Conservation (phyloP, 2,329 filamentous ascomycete genomes). For the Cladosporium sp. region DNA sequence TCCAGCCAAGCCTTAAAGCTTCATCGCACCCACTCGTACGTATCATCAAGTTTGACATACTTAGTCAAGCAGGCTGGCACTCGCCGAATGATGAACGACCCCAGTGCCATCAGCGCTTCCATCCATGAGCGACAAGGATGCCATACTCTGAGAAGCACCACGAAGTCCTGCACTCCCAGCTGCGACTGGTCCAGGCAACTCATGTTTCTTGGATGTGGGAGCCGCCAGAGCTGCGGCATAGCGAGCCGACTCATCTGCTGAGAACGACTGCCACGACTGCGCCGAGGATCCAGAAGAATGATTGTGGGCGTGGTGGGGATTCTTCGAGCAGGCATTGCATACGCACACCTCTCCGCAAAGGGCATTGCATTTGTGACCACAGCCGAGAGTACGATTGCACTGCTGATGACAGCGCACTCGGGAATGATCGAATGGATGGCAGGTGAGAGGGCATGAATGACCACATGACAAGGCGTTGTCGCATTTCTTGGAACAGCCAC, state of each 20-base stretch:
- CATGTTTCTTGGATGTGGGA: too few relatives aligned
- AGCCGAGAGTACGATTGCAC: slow-evolving; percentile 33
- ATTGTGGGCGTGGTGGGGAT: background rate
- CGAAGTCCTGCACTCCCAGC: background rate
- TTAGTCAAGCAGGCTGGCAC: background rate
- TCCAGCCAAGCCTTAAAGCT: too few relatives aligned
- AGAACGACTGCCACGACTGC: slow-evolving; percentile 18
- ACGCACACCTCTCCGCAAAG: slow-evolving; percentile 31
- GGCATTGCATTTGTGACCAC: slow-evolving; percentile 35
- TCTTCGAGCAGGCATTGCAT: slow-evolving; percentile 25
- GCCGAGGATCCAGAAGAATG: slow-evolving; percentile 5
- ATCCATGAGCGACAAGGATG: background rate
- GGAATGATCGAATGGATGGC: slow-evolving; percentile 46
- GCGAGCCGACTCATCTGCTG: slow-evolving; percentile 16
- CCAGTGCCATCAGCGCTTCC: background rate
- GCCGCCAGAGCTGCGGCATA: slow-evolving; percentile 3
- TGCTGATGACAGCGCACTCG: slow-evolving; percentile 23
- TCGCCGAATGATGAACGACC: background rate
- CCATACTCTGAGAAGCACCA: background rate
- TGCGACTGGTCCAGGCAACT: too few relatives aligned
- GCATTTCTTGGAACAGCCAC: slow-evolving; percentile 51
- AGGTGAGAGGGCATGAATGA: slow-evolving; percentile 48
- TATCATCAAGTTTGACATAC: too few relatives aligned
- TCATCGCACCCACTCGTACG: too few relatives aligned
- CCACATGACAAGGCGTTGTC: slow-evolving; percentile 43